A percentile compares a stretch with the other conserved stretches of the same genome.
phyloP scores from a whole-genome alignment of 805 yeast genomes.

The Myxozyma kluyveri region DNA sequence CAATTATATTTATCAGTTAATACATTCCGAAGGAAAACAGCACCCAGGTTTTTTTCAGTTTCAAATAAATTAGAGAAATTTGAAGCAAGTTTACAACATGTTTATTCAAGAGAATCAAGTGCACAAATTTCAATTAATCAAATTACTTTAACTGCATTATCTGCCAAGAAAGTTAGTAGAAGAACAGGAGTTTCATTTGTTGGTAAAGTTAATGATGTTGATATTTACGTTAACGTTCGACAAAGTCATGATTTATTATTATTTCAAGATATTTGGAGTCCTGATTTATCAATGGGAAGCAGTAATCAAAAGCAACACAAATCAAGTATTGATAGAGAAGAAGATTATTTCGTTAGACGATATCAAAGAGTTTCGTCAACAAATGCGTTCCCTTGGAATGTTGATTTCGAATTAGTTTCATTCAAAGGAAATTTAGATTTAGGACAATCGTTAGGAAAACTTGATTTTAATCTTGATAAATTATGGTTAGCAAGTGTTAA shows the following conservation, averaged over 20 bases:
- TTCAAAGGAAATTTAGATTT: slow-evolving; percentile 62
- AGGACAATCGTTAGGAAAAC: slow-evolving; percentile 77
- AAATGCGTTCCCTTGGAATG: slow-evolving; percentile 70
- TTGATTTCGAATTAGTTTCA: slow-evolving; percentile 55
- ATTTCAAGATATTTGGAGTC: slow-evolving; percentile 80
- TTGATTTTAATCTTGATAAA: slow-evolving; percentile 53
- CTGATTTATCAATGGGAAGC: slow-evolving; percentile 33
- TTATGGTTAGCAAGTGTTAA: slow-evolving; percentile 71
- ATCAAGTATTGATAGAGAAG: slow-evolving; percentile 18
- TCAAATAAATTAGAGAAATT: slow-evolving; percentile 54
- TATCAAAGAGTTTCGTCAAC: slow-evolving; percentile 60
- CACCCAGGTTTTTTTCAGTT: slow-evolving; percentile 42
- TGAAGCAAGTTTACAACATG: slow-evolving; percentile 77
- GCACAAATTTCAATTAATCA: slow-evolving; percentile 58
- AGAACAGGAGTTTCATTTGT: slow-evolving; percentile 35
- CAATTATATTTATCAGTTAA: slow-evolving; percentile 61
- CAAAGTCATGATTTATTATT: slow-evolving; percentile 84
- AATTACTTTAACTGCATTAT: slow-evolving; percentile 38
- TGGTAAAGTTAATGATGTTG: slow-evolving; percentile 53
- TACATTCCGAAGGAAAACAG: slow-evolving; percentile 43
- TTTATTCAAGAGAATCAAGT: slow-evolving; percentile 85
- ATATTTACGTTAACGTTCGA: slow-evolving; percentile 67
- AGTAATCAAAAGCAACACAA: neutral
- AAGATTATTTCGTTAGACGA: slow-evolving; percentile 37
- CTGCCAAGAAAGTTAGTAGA: slow-evolving; percentile 5